phyloP scores from a whole-genome alignment of 2,329 filamentous ascomycete genomes.

The Madurella fahalii region DNA sequence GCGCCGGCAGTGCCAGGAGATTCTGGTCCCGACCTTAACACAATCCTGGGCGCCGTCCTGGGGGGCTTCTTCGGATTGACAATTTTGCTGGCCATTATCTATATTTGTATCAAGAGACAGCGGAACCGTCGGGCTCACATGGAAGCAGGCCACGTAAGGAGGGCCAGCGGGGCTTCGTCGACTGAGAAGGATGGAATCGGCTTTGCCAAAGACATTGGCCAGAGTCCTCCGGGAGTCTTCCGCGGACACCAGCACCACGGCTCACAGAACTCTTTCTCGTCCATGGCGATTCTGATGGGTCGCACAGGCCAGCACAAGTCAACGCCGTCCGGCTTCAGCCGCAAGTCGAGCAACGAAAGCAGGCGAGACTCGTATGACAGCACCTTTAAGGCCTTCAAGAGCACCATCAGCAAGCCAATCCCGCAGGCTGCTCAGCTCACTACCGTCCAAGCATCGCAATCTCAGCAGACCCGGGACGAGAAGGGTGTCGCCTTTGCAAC shows the following conservation, averaged over 20 bases:
- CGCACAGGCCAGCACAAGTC: conserved; percentile 49
- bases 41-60: conserved; percentile 75
- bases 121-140: conserved; percentile 52
- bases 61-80: conserved; percentile 75
- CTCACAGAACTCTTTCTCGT: conserved; percentile 57
- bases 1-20: conserved; percentile 1
- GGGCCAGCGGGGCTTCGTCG: conserved; percentile 40
- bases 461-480: conserved; percentile 37
- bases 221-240: conserved; percentile 37
- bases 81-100: conserved; percentile 63
- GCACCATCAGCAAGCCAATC: conserved; percentile 58
- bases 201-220: conserved; percentile 41
- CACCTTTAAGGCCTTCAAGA: conserved; percentile 60
- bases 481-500: conserved; percentile 39
- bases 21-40: conserved; percentile 32
- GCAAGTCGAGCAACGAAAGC: conserved; percentile 53
- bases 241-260: conserved; percentile 49
- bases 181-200: conserved; percentile 57
- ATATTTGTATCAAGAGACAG: conserved; percentile 63
- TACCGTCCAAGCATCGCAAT: conserved; percentile 23
- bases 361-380: conserved; percentile 51
- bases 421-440: conserved; percentile 37
- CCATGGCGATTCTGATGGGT: conserved; percentile 63
- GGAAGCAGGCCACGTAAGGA: conserved; percentile 43
- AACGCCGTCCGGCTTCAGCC: conserved; percentile 29